phyloP scores from a whole-genome alignment of 257 asterid species.

The Ilex aquifolium region DNA sequence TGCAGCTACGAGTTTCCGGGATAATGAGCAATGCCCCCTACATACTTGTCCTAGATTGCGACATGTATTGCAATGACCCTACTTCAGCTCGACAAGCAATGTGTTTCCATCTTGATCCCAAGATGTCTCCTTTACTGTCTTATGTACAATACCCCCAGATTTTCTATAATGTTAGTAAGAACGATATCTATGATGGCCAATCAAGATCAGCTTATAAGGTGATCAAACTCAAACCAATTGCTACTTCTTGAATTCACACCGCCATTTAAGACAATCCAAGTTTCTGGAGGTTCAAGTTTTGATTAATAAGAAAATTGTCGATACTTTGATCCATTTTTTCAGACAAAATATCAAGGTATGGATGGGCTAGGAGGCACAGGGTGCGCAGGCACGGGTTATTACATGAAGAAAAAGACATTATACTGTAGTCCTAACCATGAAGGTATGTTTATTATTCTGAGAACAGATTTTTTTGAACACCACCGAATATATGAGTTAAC shows the following conservation, averaged over 20 bases:
- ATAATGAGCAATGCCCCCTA: constrained; percentile 77
- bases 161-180: constrained; percentile 62
- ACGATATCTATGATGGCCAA: constrained; percentile 76
- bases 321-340: not conserved
- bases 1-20: constrained; percentile 69
- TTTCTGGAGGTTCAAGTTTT: no score
- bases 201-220: constrained; percentile 75
- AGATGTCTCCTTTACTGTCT: constrained; percentile 34
- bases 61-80: constrained; percentile 69
- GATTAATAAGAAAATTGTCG: no score
- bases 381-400: constrained; percentile 76
- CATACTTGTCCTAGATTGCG: constrained; percentile 50
- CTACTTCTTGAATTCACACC: not conserved
- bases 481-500: no score
- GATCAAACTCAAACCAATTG: not conserved
- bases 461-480: no score
- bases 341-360: constrained; percentile 91
- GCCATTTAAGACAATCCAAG: no score
- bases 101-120: constrained; percentile 61
- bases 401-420: constrained; percentile 57
- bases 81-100: constrained; percentile 63
- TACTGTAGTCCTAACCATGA: constrained; percentile 41
- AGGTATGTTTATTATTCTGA: constrained; percentile 22
- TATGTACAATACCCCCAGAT: constrained; percentile 73
- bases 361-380: constrained; percentile 65